phyloP scores from a whole-genome alignment of 139 green algal genomes.

The Astrephomene gubernaculifera region DNA sequence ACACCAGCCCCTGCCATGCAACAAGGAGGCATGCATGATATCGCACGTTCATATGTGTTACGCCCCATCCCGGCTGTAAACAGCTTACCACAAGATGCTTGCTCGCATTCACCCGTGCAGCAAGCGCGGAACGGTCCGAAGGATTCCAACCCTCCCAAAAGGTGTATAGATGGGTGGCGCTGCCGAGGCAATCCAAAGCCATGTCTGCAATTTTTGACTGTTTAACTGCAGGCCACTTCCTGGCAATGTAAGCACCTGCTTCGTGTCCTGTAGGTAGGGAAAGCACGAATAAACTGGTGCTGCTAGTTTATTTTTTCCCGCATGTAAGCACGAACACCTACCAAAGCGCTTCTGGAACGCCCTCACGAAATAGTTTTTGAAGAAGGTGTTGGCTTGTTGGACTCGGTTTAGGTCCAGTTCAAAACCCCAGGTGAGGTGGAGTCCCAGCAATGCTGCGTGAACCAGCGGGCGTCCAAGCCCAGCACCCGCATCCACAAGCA shows the following conservation, averaged over 20 bases:
- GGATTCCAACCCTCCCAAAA: conserved; percentile 1
- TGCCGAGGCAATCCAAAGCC: background rate
- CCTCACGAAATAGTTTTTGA: background rate
- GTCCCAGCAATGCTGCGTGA: background rate
- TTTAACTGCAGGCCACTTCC: background rate
- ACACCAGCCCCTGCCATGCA: background rate
- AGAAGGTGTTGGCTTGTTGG: background rate
- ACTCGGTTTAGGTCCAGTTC: background rate
- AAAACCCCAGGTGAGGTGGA: background rate
- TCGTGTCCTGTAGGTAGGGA: background rate
- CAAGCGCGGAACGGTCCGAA: background rate
- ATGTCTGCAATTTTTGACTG: background rate
- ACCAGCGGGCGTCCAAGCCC: background rate
- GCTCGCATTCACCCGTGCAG: background rate
- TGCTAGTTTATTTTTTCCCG: background rate
- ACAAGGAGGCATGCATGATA: background rate
- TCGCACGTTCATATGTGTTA: background rate
- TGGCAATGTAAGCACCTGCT: background rate
- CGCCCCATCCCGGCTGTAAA: background rate
- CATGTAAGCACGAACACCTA: background rate
- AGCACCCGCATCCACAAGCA: background rate
- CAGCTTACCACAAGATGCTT: background rate
- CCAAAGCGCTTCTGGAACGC: background rate
- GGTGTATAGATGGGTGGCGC: background rate
- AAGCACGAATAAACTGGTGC: background rate